phyloP scores from a whole-genome alignment of 768 basidiomycete genomes.

The Pulveroboletus frians region DNA sequence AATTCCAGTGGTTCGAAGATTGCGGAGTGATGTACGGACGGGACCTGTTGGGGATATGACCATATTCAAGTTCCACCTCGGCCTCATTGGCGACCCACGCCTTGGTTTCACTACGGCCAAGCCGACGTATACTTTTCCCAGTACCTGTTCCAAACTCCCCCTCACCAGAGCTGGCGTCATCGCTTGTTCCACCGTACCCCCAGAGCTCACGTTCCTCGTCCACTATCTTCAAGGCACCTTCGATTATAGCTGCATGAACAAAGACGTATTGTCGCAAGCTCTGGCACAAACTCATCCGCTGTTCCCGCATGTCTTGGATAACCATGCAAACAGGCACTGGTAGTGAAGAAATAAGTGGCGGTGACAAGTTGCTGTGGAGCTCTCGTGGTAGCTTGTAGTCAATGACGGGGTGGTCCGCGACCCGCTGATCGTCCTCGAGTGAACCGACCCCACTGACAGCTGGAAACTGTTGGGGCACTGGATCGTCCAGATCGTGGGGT shows the following conservation, averaged over 20 bases:
- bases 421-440: constrained; percentile 8
- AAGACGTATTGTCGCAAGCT: constrained; percentile 93
- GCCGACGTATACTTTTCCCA: constrained; percentile 17
- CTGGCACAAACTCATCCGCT: constrained; percentile 95
- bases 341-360: constrained; percentile 56
- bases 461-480: neutral
- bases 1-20: neutral
- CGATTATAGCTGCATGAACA: constrained; percentile 80
- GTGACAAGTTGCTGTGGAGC: constrained; percentile 50
- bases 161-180: constrained; percentile 18
- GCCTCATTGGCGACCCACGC: constrained; percentile 2
- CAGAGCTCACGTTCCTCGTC: constrained; percentile 59
- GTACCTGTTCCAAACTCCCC: constrained; percentile 1
- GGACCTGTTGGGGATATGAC: neutral
- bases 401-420: constrained; percentile 24
- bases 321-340: constrained; percentile 77
- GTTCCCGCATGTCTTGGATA: constrained; percentile 91
- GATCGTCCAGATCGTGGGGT: neutral
- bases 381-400: constrained; percentile 62
- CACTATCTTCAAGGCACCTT: constrained; percentile 70
- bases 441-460: neutral
- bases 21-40: constrained; percentile 7
- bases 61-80: neutral
- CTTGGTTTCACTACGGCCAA: constrained; percentile 12
- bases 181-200: constrained; percentile 20